Evolutionary conservation across 2,329 filamentous ascomycete genomes (phyloP), one percentile per base, ranked within the genome.

Genomic region (Seiridium cupressi): DNA sequence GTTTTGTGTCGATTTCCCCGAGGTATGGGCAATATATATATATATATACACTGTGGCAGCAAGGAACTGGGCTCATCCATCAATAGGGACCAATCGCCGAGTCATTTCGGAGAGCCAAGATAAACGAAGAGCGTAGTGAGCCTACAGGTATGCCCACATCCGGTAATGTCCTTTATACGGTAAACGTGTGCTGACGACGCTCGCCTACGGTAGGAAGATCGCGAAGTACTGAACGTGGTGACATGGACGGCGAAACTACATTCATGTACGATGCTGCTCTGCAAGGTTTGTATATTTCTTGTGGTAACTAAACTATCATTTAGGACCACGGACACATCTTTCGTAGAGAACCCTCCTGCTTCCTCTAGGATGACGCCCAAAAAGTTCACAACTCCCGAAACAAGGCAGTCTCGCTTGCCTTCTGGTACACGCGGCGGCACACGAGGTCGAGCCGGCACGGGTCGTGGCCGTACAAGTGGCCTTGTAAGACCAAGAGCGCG

Each of bases 1-100:
- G 1, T 99, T 98, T 73, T 98, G 94, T 74, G 93, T 98, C 38
- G 95, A 99, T 74, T 99, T 97, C 65, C 91, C 93, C 0, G 95
- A 99, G 86, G 93, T 93, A 77, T 56, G 73, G 59, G 36, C 53
- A 11, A 11, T 42, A 42, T 42, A 7, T 6, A 42, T 13, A 26
- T 42, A 42, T 13, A 42, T 36, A 32, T 13, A 51, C 7, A 47
- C 32, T 8, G 2, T 13, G 2, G 13, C 58, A 26, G 55, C 7
- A 26, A 32, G 31, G 32, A 13, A 36, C 34, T 8, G 10, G 9
- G 49, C 11, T 35, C 10, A n/a, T 35, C 9, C 8, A 49, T 31
- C 38, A 11, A 31, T 57, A 95, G 91, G 91, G 90, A 1, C 93
- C 93, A 0, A 86, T 96, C 64, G 72, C 88, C 7, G 93, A 97